Evolutionary conservation across 139 green algal genomes (phyloP).

Genomic region (Axilococcus clingmanii): DNA sequence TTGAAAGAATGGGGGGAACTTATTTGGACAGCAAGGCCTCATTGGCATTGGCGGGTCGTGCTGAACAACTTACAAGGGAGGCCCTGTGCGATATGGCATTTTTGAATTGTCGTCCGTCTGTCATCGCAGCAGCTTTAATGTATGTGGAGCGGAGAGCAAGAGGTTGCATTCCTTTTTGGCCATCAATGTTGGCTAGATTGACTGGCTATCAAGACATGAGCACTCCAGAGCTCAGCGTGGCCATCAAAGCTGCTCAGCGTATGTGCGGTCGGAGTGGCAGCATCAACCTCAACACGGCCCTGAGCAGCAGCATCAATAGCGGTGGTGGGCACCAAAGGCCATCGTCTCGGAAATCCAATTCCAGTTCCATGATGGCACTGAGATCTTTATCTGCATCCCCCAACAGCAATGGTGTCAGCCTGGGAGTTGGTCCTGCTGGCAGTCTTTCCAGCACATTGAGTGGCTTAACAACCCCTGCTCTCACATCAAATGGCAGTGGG

Average conservation of each 20-base stretch:
- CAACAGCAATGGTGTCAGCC: no score
- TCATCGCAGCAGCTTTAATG: conserved; percentile 67
- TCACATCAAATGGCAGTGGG: no score
- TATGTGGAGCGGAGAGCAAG: conserved; percentile 64
- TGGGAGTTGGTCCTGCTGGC: no score
- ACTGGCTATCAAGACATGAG: conserved; percentile 70
- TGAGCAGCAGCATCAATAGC: no score
- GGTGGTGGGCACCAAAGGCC: no score
- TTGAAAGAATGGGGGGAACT: conserved; percentile 52
- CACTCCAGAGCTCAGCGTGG: conserved; percentile 59
- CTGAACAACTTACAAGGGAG: conserved; percentile 23
- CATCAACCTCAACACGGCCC: no score
- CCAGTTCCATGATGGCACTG: no score
- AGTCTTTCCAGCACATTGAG: no score
- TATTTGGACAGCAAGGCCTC: background rate
- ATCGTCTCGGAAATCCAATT: no score
- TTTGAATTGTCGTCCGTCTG: conserved; percentile 74
- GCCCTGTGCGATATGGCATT: conserved; percentile 60
- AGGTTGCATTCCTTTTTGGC: conserved; percentile 77
- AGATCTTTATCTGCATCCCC: no score
- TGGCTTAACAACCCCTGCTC: no score
- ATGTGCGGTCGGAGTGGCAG: conserved; percentile 13
- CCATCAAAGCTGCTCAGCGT: conserved; percentile 65
- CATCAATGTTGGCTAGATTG: conserved; percentile 66
- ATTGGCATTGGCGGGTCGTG: background rate